Conservation (phyloP, 441 rosid genomes). For the Erodium moschatum region DNA sequence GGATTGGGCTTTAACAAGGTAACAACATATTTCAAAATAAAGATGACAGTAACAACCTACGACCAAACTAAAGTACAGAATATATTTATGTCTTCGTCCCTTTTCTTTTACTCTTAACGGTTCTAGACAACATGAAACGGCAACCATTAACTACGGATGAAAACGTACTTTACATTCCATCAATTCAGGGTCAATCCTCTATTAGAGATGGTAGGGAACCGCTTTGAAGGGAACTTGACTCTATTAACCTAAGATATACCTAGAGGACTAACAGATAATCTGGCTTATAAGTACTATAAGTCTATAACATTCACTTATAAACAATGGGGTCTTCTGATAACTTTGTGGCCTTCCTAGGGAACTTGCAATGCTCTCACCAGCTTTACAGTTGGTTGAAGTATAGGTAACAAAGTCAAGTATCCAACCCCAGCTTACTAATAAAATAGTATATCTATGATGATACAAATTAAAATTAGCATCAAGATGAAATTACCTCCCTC, state of each 20-base stretch:
- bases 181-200: neutral
- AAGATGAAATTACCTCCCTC: constrained; percentile 38
- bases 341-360: too few relatives aligned
- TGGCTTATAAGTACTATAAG: too few relatives aligned
- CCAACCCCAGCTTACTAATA: neutral
- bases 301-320: too few relatives aligned
- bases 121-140: neutral
- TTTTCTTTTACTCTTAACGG: too few relatives aligned
- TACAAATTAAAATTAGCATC: neutral
- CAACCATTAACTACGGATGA: neutral
- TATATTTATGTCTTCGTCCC: neutral
- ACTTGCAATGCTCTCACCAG: too few relatives aligned
- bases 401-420: neutral
- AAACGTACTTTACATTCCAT: neutral
- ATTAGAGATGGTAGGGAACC: neutral
- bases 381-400: too few relatives aligned
- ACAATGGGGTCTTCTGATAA: too few relatives aligned
- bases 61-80: neutral
- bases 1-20: too few relatives aligned
- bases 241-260: neutral
- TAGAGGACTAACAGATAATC: too few relatives aligned
- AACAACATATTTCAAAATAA: too few relatives aligned
- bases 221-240: neutral
- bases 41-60: too few relatives aligned
- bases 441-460: neutral